Conservation (phyloP, 148 eudicot genomes). For the Rhododendron simsii region DNA sequence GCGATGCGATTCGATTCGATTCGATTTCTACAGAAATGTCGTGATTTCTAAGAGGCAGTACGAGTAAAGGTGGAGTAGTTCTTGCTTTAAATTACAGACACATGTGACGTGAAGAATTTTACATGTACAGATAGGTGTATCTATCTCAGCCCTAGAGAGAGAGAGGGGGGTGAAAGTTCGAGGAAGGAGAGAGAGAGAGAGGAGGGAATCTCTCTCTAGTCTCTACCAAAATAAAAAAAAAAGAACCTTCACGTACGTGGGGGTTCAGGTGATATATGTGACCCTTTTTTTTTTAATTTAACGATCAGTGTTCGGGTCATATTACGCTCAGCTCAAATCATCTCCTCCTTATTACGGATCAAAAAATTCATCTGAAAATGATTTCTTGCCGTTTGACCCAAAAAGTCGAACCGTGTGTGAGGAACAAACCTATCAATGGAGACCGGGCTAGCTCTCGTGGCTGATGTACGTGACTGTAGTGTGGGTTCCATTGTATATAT, state of each 20-base stretch:
- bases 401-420: no score
- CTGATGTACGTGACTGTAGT: no score
- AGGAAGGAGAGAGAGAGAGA: slow-evolving; percentile 9
- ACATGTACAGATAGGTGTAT: neutral
- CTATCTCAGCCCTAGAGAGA: neutral
- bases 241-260: slow-evolving; percentile 4
- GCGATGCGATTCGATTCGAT: neutral
- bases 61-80: neutral
- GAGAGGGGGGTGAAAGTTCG: slow-evolving; percentile 1
- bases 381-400: no score
- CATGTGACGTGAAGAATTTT: neutral
- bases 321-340: no score
- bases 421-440: no score
- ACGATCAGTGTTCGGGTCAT: no score
- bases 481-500: neutral
- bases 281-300: no score
- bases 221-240: slow-evolving; percentile 20
- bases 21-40: neutral
- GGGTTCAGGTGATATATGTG: neutral
- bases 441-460: no score
- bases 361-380: no score
- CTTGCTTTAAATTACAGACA: neutral
- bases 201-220: neutral
- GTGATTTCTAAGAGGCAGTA: neutral
- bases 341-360: fast-evolving